Base-by-base conservation (phyloP, 202 grass and related monocot genomes). In the Digitaria exilis region DNA sequence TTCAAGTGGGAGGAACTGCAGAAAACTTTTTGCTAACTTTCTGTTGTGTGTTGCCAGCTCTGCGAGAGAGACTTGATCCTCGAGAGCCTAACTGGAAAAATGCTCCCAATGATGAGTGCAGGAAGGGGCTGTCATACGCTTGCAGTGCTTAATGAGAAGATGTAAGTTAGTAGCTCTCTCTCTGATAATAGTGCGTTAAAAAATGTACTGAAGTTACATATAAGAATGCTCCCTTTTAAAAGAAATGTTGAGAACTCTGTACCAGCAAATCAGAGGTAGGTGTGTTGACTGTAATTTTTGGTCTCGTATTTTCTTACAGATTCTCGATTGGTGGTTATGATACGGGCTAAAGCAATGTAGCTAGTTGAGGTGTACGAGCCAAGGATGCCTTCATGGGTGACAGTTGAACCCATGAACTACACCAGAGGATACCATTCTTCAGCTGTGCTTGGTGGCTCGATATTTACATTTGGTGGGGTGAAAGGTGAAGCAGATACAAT, bases 51-150 rank as follows among this genome's bases (percentile, higher is more conserved):
- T 85, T 82, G 68, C 39, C 85, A 95, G 93, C 30, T 92, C 87
- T 88, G 90, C 82, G n/a, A 43, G 93, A 95, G 82, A 92, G 89
- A 65, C 84, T 92, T 86, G 93, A 95, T 80, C 85, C 83, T 73
- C 84, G 90, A 69, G 93, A 95, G 73, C 82, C 82, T 65, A 74
- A 77, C 11, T 95, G 93, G 93, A 92, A 88, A n/a, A 74, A 74
- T 48, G 18, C 85, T 51, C 82, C 75, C 88, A 96, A 86, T 58
- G 93, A n/a, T n/a, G n/a, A n/a, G n/a, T n/a, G n/a, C n/a, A n/a
- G n/a, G n/a, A n/a, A n/a, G n/a, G n/a, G n/a, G 93, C 51, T 92
- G 82, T 32, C 90, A 96, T 76, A 85, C 90, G 2, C 45, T 93
- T 15, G 61, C 88, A 30, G 80, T 93, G 46, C 82, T 92, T 68